Evolutionary conservation across 2,329 filamentous ascomycete genomes (phyloP).

Genomic region (Leptosphaerulina australis): DNA sequence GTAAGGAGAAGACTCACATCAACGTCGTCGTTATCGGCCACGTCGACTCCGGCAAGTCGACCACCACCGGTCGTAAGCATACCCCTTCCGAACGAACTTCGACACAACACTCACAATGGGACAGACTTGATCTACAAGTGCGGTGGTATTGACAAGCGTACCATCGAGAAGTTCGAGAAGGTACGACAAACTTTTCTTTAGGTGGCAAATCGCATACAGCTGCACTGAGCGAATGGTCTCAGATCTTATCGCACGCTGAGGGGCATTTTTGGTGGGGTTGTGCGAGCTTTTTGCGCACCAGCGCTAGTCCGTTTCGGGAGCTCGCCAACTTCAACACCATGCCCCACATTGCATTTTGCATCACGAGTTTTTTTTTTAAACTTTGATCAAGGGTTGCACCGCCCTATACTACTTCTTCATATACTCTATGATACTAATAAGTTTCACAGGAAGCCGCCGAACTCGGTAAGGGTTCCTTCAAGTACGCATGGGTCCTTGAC

Average conservation of each 20-base stretch:
- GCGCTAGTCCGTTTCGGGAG: slow-evolving; percentile 40
- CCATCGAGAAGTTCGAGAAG: slow-evolving; percentile 99
- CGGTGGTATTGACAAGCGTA: slow-evolving; percentile 99
- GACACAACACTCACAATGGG: slow-evolving; percentile 46
- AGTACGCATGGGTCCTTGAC: slow-evolving; percentile 99
- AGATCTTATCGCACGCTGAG: slow-evolving; percentile 39
- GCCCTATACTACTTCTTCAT: neutral
- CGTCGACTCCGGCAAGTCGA: slow-evolving; percentile 99
- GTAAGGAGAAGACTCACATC: slow-evolving; percentile 96
- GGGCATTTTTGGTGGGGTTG: slow-evolving; percentile 51
- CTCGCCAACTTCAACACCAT: slow-evolving; percentile 43
- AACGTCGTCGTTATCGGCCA: slow-evolving; percentile 97
- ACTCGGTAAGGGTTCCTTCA: slow-evolving; percentile 99
- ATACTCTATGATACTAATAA: slow-evolving; percentile 46
- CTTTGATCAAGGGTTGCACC: neutral
- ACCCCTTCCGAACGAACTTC: slow-evolving; percentile 38
- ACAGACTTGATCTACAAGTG: slow-evolving; percentile 99
- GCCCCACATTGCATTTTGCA: slow-evolving; percentile 35
- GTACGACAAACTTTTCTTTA: slow-evolving; percentile 59
- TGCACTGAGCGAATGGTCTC: too few relatives aligned
- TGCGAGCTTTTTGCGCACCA: slow-evolving; percentile 46
- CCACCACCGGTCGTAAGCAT: slow-evolving; percentile 80
- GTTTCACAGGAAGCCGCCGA: slow-evolving; percentile 86
- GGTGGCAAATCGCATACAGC: slow-evolving; percentile 15
- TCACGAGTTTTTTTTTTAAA: slow-evolving; percentile 16